Conservation (phyloP, 495 filamentous ascomycete species). For the Terfezia boudieri region DNA sequence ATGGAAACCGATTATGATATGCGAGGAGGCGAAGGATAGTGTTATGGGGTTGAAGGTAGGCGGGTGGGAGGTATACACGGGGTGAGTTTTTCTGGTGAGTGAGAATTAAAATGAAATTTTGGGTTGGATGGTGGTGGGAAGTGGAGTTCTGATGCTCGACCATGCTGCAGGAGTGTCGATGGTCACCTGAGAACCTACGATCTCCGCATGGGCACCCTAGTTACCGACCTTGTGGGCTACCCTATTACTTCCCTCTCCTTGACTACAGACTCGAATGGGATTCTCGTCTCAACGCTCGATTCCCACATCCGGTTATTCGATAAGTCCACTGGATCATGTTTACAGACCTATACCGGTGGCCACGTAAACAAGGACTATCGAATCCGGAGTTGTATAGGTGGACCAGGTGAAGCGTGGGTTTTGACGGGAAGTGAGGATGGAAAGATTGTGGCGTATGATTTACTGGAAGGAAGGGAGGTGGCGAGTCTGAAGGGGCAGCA, state of each 20-base stretch:
- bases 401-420: conserved; percentile 51
- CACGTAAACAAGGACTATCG: conserved; percentile 40
- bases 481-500: conserved; percentile 34
- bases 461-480: conserved; percentile 50
- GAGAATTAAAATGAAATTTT: not conserved
- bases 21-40: conserved; percentile 58
- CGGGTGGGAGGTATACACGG: conserved; percentile 37
- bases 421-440: conserved; percentile 67
- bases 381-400: conserved; percentile 42
- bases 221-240: conserved; percentile 48
- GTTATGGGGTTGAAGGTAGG: conserved; percentile 37
- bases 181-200: conserved; percentile 70
- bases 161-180: conserved; percentile 33
- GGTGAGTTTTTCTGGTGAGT: conserved; percentile 24
- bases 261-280: conserved; percentile 45
- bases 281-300: conserved; percentile 59
- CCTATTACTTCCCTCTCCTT: conserved; percentile 46
- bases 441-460: conserved; percentile 69
- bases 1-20: conserved; percentile 50
- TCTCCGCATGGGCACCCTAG: conserved; percentile 52
- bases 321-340: conserved; percentile 42
- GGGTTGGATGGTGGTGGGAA: not conserved
- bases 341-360: conserved; percentile 43
- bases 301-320: conserved; percentile 63
- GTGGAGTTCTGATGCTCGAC: not conserved